Evolutionary conservation across 1,139 yeast species (phyloP), one percentile per base, ranked within the genome.

Genomic region (Arxiozyma slooffiae): DNA sequence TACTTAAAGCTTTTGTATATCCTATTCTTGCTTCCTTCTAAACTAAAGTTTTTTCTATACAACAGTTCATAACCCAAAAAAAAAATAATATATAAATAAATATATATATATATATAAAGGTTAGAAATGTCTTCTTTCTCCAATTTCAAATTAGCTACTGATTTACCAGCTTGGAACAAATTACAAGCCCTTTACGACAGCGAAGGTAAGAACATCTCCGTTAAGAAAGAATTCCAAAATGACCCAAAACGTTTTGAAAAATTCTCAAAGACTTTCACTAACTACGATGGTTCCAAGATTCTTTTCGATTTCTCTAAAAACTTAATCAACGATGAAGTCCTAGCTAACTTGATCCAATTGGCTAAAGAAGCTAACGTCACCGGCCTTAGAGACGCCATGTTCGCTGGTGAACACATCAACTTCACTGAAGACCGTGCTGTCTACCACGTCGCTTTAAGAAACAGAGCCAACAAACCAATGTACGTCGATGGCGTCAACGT

Each of bases 371-470:
- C 97, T 59, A 79, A 82, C 53, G 90, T 92, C 58, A 95, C 88
- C 68, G 71, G 77, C 54, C 81, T 92, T 68, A 82, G 98, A 69
- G 94, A 90, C 63, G 87, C 79, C 53, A 82, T 92, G 88, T 92
- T 92, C 68, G 79, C 79, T 37, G 98, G 98, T 67, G 87, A 83
- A 54, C 89, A 88, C 73, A 89, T 92, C 77, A 92, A 92, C 77
- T 79, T 81, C 72, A 92, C 98, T 55, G 98, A 92, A 73, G 85
- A 81, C 71, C 83, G 98, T 70, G 97, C 98, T 39, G 98, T 92
- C 50, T 92, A 78, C 78, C 98, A 92, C 73, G 88, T 82, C 62
- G 98, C 97, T 40, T 80, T 92, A 63, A 85, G 98, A 78, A 92
- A 94, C 80, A 85, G 90, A 71, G 75, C 90, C 54, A 72, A 81